These are phyloP conservation scores for Apiotrichum laibachii DNA, from an alignment of 1,284 basidiomycete genomes.

Conservation along the genomic window DNA sequence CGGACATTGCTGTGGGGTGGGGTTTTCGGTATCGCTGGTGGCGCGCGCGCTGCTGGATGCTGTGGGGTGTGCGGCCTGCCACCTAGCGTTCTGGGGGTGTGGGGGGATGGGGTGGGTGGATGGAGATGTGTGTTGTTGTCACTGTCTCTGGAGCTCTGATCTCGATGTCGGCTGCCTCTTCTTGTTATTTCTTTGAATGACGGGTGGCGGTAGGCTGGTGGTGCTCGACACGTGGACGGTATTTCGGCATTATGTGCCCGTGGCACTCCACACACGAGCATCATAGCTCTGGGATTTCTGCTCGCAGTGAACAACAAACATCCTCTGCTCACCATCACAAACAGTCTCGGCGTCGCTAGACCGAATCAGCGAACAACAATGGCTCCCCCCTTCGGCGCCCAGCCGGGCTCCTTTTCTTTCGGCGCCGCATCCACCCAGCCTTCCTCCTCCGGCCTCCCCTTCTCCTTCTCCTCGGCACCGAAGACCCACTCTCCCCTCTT, in stretches of 20 bases:
- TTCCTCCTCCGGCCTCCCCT: constrained; percentile 14
- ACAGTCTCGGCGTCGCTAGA: no score
- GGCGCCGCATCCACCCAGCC: not conserved
- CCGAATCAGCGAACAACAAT: not conserved
- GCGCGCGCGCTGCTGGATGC: not conserved
- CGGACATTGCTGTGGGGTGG: constrained; percentile 33
- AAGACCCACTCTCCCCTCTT: constrained; percentile 21
- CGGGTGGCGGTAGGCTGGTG: no score
- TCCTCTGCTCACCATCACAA: no score
- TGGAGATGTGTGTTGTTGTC: no score
- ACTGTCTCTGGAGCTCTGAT: no score
- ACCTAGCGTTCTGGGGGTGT: no score
- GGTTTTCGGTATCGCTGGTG: not conserved
- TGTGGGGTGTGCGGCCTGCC: no score
- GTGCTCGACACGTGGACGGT: no score
- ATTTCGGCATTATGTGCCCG: not conserved
- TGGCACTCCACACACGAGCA: not conserved
- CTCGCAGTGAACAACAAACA: not conserved
- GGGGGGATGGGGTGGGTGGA: no score
- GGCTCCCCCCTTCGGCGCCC: constrained; percentile 8
- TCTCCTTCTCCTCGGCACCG: constrained; percentile 14
- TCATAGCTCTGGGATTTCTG: not conserved
- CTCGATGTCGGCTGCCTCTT: no score
- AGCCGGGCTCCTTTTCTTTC: constrained; percentile 8
- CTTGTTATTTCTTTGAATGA: no score